A percentile compares a stretch with the other conserved stretches of the same genome.
These are phyloP conservation scores for Populus hybrid DNA, from an alignment of 441 rosid genomes.

Conservation along the genomic window DNA sequence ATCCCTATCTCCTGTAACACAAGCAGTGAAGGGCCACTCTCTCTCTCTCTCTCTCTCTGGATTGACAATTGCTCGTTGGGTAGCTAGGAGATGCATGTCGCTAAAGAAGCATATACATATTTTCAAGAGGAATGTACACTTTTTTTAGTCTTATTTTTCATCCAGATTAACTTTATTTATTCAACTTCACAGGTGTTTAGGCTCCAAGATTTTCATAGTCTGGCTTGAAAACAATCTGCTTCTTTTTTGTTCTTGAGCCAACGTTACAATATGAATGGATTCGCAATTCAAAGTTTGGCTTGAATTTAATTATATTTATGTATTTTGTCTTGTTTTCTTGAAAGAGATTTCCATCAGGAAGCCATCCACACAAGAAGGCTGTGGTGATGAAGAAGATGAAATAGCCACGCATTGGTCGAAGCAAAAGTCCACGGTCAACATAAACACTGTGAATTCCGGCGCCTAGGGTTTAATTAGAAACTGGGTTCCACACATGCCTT, in stretches of 20 bases:
- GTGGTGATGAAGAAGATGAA: background rate
- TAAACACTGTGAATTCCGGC: background rate
- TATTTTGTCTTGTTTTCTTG: no score
- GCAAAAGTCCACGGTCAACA: background rate
- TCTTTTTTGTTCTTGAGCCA: no score
- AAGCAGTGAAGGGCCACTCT: background rate
- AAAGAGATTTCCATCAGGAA: background rate
- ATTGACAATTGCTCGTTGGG: background rate
- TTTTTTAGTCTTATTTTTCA: no score
- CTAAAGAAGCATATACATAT: no score
- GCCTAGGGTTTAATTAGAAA: background rate
- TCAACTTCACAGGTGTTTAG: background rate
- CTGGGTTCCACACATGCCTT: conserved; percentile 19
- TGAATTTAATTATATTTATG: background rate
- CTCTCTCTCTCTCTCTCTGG: background rate
- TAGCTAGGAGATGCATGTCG: background rate
- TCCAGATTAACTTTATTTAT: background rate
- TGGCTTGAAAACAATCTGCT: no score
- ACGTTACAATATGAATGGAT: background rate
- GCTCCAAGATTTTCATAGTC: background rate
- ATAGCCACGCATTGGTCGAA: background rate
- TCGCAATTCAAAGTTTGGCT: background rate
- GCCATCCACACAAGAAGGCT: background rate
- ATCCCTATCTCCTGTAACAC: background rate
- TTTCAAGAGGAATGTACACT: no score